Evolutionary conservation across 345 rosid genomes (phyloP).

Genomic region (Eucalyptus caleyi): DNA sequence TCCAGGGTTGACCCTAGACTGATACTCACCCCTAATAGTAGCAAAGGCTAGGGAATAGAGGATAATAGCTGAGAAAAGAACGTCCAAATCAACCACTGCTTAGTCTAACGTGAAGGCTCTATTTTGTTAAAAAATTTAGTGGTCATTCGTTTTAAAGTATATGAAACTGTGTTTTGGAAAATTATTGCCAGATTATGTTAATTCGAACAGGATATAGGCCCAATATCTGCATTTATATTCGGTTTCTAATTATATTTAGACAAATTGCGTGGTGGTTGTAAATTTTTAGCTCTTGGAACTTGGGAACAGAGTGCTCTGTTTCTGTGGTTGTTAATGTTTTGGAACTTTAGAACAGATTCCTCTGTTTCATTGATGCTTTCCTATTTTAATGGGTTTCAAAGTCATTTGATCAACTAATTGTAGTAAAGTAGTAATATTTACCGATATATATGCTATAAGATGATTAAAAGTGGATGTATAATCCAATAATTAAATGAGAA

Average conservation of each 20-base stretch:
- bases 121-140: no score
- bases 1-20: no score
- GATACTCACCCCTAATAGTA: no score
- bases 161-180: background rate
- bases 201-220: background rate
- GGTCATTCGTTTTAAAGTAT: background rate
- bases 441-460: background rate
- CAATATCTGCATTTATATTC: background rate
- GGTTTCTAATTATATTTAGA: background rate
- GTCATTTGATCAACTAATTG: background rate
- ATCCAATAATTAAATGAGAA: background rate
- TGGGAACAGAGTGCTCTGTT: background rate
- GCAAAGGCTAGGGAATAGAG: background rate
- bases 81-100: background rate
- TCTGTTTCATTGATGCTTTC: background rate
- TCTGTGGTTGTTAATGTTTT: background rate
- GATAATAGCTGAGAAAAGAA: no score
- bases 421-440: background rate
- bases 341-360: background rate
- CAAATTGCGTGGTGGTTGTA: background rate
- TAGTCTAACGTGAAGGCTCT: background rate
- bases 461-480: accelerated
- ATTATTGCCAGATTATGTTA: background rate
- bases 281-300: background rate
- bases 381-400: no score